These are phyloP conservation scores for Coemansia sp. DNA, from an alignment of 192 early-diverging fungal species.

Conservation along the genomic window DNA sequence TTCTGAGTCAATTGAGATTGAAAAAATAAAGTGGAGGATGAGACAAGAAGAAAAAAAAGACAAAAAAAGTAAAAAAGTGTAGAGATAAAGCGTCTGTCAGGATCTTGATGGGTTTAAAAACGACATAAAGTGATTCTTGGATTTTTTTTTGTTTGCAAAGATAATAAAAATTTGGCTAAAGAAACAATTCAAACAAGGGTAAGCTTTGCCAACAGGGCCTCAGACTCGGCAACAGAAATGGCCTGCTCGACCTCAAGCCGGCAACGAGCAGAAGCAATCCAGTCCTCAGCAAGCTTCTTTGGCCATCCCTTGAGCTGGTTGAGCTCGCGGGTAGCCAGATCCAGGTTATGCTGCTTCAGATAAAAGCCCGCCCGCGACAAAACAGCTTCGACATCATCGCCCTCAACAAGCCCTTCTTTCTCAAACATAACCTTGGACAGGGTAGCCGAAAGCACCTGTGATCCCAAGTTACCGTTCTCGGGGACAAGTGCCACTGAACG, in stretches of 20 bases:
- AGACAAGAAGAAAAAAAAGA: not conserved
- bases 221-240: slow-evolving; percentile 66
- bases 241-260: slow-evolving; percentile 90
- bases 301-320: slow-evolving; percentile 95
- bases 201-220: slow-evolving; percentile 51
- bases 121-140: not conserved
- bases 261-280: slow-evolving; percentile 77
- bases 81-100: not conserved
- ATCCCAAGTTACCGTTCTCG: slow-evolving; percentile 81
- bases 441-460: slow-evolving; percentile 71
- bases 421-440: slow-evolving; percentile 79
- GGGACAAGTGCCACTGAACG: slow-evolving; percentile 82
- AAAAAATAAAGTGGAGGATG: not conserved
- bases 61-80: not conserved
- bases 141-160: not conserved
- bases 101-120: not conserved
- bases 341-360: slow-evolving; percentile 77
- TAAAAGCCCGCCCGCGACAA: slow-evolving; percentile 77
- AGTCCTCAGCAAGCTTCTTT: slow-evolving; percentile 81
- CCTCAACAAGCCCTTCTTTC: slow-evolving; percentile 83
- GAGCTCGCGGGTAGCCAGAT: slow-evolving; percentile 84
- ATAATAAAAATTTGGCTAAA: no score
- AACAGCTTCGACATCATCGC: slow-evolving; percentile 83
- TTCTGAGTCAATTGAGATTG: not conserved
- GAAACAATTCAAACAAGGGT: slow-evolving; percentile 18